A percentile compares a stretch with the other conserved stretches of the same genome.
Conservation (phyloP, 371 early-diverging fungal genomes). For the Mucor sp. region DNA sequence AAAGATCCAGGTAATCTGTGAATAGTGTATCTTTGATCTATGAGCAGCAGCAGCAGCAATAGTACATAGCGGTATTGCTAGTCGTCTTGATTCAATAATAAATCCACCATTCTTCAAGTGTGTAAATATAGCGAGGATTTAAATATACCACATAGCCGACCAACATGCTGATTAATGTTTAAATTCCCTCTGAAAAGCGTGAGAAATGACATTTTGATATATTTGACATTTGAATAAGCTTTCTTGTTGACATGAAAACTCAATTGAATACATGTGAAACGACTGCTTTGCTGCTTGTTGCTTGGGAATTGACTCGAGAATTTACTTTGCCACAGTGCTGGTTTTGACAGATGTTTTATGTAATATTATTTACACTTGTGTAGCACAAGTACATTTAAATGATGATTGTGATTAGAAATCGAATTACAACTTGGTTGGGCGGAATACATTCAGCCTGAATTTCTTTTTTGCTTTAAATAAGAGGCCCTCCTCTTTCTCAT, state of each 20-base stretch:
- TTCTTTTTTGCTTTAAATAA: background rate
- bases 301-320: too few relatives aligned
- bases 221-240: too few relatives aligned
- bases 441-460: background rate
- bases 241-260: too few relatives aligned
- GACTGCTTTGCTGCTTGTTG: too few relatives aligned
- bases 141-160: background rate
- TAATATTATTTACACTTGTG: background rate
- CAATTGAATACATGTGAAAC: too few relatives aligned
- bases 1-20: too few relatives aligned
- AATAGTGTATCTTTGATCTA: too few relatives aligned
- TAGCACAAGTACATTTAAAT: background rate
- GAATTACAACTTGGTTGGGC: background rate
- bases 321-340: too few relatives aligned
- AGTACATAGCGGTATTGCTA: background rate
- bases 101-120: background rate
- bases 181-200: background rate
- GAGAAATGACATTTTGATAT: background rate
- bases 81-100: background rate
- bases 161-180: background rate
- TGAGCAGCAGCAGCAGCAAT: background rate
- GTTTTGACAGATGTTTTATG: background rate
- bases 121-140: too few relatives aligned
- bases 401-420: conserved; percentile 8
- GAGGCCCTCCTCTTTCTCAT: background rate